These are phyloP conservation scores for Lipomyces spencermartinsiae DNA, from an alignment of 805 yeast genomes.

Conservation along the genomic window DNA sequence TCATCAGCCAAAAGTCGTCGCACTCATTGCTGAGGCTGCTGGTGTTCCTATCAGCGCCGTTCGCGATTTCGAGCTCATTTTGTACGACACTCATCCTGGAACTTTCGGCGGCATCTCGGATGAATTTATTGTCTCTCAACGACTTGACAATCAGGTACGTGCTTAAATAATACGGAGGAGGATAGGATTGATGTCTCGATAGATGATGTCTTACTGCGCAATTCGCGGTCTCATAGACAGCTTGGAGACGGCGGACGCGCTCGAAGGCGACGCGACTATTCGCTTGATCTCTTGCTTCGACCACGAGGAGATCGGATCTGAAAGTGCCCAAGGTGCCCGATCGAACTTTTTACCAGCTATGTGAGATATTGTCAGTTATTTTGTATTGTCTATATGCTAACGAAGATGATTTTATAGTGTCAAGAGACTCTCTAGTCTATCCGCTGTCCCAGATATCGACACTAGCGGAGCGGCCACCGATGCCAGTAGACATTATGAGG, in stretches of 20 bases:
- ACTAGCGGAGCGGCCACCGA: conserved; percentile 29
- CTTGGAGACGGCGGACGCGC: conserved; percentile 45
- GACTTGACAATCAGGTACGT: conserved; percentile 88
- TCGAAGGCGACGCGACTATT: conserved; percentile 61
- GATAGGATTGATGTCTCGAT: not conserved
- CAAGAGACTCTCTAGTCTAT: conserved; percentile 32
- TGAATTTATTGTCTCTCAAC: conserved; percentile 89
- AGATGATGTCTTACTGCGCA: conserved; percentile 69
- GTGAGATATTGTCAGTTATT: conserved; percentile 1
- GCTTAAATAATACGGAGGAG: not conserved
- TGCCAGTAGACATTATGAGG: conserved; percentile 23
- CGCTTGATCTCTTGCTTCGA: conserved; percentile 85
- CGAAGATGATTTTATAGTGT: conserved; percentile 13
- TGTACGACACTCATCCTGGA: conserved; percentile 85
- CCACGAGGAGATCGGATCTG: conserved; percentile 95
- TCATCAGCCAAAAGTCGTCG: conserved; percentile 76
- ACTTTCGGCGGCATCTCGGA: conserved; percentile 86
- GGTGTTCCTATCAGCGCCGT: conserved; percentile 58
- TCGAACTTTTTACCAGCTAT: conserved; percentile 87
- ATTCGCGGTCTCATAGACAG: conserved; percentile 70
- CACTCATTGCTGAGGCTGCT: conserved; percentile 70
- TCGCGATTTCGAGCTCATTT: conserved; percentile 87
- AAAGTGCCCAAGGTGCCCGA: conserved; percentile 95
- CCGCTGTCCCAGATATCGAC: conserved; percentile 46
- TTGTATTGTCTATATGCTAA: not conserved